Percentiles rank a stretch among this genome's conserved stretches.
These are phyloP conservation scores for Fusarium acutatum DNA, from an alignment of 2,329 filamentous ascomycete genomes.

Conservation along the genomic window DNA sequence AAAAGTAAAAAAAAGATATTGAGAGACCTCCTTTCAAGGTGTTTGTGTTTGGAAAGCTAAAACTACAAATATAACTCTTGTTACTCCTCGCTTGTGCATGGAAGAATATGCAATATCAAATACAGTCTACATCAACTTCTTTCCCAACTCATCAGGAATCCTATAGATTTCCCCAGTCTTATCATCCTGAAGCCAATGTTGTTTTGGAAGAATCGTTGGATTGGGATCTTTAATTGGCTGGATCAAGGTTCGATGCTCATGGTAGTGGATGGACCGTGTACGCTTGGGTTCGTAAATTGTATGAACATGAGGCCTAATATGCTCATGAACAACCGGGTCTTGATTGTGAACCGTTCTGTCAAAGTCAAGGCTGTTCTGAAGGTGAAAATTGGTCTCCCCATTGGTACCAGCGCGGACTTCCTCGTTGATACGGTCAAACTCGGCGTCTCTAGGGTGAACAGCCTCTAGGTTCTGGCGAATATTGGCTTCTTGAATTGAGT, in stretches of 20 bases:
- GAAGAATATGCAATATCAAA: background rate
- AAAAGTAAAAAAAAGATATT: background rate
- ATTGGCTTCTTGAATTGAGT: slow-evolving; percentile 1
- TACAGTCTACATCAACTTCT: slow-evolving; percentile 12
- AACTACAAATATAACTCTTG: background rate
- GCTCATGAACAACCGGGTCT: slow-evolving; percentile 28
- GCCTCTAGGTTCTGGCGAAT: background rate
- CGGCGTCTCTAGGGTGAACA: background rate
- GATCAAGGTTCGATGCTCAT: slow-evolving; percentile 33
- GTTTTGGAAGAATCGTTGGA: slow-evolving; percentile 30
- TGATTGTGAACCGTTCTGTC: slow-evolving; percentile 31
- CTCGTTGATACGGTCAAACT: slow-evolving; percentile 24
- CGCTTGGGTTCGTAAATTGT: slow-evolving; percentile 32
- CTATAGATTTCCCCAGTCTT: slow-evolving; percentile 42
- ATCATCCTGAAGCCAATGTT: slow-evolving; percentile 33
- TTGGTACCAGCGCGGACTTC: slow-evolving; percentile 1
- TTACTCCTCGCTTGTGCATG: slow-evolving; percentile 3
- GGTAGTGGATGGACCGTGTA: slow-evolving; percentile 35
- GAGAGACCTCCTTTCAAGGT: background rate
- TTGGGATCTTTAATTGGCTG: slow-evolving; percentile 39
- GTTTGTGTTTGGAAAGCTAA: background rate
- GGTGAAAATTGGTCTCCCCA: slow-evolving; percentile 16
- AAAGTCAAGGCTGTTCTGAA: slow-evolving; percentile 25
- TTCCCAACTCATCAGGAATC: slow-evolving; percentile 33
- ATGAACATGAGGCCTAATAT: slow-evolving; percentile 31